A percentile compares a stretch with the other conserved stretches of the same genome.
phyloP scores from a whole-genome alignment of 495 filamentous ascomycete genomes.

The Saxophila tyrrhenica region DNA sequence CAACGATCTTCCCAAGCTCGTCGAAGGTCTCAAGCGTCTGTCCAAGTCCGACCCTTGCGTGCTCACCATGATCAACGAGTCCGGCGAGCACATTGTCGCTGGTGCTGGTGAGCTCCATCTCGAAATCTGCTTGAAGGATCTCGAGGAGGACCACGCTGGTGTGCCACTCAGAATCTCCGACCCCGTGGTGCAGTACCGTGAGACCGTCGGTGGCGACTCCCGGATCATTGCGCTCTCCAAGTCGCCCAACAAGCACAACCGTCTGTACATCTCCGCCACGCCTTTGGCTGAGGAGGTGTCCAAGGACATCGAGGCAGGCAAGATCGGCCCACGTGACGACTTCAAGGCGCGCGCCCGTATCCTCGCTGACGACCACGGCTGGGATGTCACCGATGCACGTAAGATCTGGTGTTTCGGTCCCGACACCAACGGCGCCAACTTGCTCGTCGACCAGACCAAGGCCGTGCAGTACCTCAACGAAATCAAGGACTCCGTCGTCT shows the following conservation, averaged over 20 bases:
- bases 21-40: conserved; percentile 99
- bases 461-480: conserved; percentile 99
- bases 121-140: conserved; percentile 99
- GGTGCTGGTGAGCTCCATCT: conserved; percentile 98
- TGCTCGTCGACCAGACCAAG: conserved; percentile 99
- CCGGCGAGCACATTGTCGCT: conserved; percentile 97
- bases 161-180: conserved; percentile 93
- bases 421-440: conserved; percentile 93
- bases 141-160: conserved; percentile 98
- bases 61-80: conserved; percentile 72
- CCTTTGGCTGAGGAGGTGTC: conserved; percentile 85
- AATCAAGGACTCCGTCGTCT: conserved; percentile 99
- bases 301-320: conserved; percentile 81
- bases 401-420: conserved; percentile 99
- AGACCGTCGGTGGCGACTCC: conserved; percentile 72
- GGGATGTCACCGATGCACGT: conserved; percentile 99
- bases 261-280: conserved; percentile 86
- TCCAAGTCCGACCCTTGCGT: conserved; percentile 99
- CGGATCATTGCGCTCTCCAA: conserved; percentile 97
- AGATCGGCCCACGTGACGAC: conserved; percentile 92
- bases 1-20: conserved; percentile 97
- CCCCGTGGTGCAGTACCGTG: conserved; percentile 95
- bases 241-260: conserved; percentile 99
- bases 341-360: conserved; percentile 97
- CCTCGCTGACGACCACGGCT: conserved; percentile 92